Evolutionary conservation across 371 early-diverging fungal genomes (phyloP).

Genomic region (Mortierella sp.): DNA sequence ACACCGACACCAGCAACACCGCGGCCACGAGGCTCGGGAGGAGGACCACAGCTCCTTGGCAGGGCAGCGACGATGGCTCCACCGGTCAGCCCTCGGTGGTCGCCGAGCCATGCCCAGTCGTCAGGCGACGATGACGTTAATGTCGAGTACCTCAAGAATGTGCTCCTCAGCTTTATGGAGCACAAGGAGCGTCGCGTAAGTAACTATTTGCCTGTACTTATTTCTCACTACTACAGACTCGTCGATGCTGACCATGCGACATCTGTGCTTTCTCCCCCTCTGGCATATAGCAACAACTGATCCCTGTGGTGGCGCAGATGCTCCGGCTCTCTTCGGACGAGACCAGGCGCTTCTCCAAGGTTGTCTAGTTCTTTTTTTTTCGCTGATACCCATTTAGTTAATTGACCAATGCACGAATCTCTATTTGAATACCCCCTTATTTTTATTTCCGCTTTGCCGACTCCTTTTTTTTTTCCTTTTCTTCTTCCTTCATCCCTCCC

Average conservation of each 20-base stretch:
- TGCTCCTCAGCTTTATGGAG: constrained; percentile 90
- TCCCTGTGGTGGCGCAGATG: constrained; percentile 86
- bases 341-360: constrained; percentile 66
- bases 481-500: background rate
- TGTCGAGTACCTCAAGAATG: constrained; percentile 87
- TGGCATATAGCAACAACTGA: constrained; percentile 73
- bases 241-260: background rate
- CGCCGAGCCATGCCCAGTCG: background rate
- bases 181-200: constrained; percentile 78
- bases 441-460: background rate
- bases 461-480: background rate
- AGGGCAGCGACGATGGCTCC: constrained; percentile 2
- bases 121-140: constrained; percentile 65
- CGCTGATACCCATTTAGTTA: background rate
- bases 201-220: constrained; percentile 28
- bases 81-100: constrained; percentile 24
- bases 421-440: background rate
- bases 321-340: constrained; percentile 86
- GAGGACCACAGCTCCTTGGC: background rate
- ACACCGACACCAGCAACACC: constrained; percentile 17
- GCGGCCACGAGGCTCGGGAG: background rate
- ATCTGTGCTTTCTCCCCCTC: background rate
- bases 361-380: constrained; percentile 31
- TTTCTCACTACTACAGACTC: background rate
- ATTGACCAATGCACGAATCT: background rate